Percentiles rank a stretch among this genome's conserved stretches.
Conservation (phyloP, 2,329 filamentous ascomycete genomes). For the Beauveria rudraprayagi region DNA sequence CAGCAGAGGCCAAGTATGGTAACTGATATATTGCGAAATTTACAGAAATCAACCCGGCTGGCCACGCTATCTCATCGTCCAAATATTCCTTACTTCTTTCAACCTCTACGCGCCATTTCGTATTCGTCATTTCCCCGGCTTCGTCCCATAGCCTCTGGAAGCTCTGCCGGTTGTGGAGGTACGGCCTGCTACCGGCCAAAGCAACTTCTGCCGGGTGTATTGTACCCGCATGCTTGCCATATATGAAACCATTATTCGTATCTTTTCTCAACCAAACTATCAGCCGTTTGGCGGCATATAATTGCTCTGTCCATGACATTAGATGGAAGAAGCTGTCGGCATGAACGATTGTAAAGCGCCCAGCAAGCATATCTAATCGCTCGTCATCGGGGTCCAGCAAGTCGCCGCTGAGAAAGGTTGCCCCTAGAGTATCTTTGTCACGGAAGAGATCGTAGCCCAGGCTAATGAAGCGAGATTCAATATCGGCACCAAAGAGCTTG, state of each 20-base stretch:
- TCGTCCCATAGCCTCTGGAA: conserved; percentile 49
- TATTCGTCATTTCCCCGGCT: conserved; percentile 39
- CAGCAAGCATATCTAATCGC: conserved; percentile 26
- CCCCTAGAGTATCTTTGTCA: conserved; percentile 40
- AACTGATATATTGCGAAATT: conserved; percentile 11
- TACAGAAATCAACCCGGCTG: neutral
- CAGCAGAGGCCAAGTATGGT: neutral
- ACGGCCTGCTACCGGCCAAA: conserved; percentile 23
- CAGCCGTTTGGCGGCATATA: conserved; percentile 36
- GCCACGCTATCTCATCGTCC: neutral
- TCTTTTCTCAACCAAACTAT: conserved; percentile 37
- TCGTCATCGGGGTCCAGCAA: conserved; percentile 35
- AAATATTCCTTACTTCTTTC: conserved; percentile 16
- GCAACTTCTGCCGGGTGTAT: conserved; percentile 18
- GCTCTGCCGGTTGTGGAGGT: conserved; percentile 39
- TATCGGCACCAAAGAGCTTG: conserved; percentile 42
- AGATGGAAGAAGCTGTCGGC: conserved; percentile 44
- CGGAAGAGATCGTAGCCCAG: conserved; percentile 58
- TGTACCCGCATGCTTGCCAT: conserved; percentile 42
- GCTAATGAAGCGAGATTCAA: conserved; percentile 42
- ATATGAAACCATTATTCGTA: conserved; percentile 37
- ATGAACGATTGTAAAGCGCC: conserved; percentile 39
- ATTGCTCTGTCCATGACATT: conserved; percentile 39
- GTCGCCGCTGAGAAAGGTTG: conserved; percentile 43
- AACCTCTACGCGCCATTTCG: conserved; percentile 40